These are phyloP conservation scores for Penicilliopsis zonata DNA, from an alignment of 495 filamentous ascomycete genomes.

Conservation along the genomic window DNA sequence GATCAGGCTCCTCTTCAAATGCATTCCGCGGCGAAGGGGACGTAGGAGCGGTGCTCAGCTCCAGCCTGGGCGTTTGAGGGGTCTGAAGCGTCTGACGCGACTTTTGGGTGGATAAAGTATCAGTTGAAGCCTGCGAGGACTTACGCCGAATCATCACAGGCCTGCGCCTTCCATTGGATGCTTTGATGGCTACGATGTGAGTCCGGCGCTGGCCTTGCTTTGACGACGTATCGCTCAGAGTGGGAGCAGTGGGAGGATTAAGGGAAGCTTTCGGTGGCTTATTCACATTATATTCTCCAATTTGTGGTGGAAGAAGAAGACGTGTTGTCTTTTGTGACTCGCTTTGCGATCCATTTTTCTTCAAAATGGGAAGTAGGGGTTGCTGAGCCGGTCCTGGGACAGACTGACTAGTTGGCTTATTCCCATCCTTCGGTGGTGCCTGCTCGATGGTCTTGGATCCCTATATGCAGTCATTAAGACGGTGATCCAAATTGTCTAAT, in stretches of 20 bases:
- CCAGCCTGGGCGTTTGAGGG: too few relatives aligned
- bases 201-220: constrained; percentile 19
- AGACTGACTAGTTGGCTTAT: constrained; percentile 2
- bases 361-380: constrained; percentile 26
- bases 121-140: constrained; percentile 20
- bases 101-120: too few relatives aligned
- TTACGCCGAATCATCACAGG: constrained; percentile 30
- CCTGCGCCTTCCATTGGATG: constrained; percentile 22
- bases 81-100: too few relatives aligned
- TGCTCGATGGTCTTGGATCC: constrained; percentile 2
- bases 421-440: too few relatives aligned
- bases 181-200: constrained; percentile 17
- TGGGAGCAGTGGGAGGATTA: constrained; percentile 5
- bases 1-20: too few relatives aligned
- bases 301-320: constrained; percentile 15
- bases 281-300: constrained; percentile 18
- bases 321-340: constrained; percentile 24
- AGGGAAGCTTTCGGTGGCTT: constrained; percentile 21
- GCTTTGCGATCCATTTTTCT: constrained; percentile 16
- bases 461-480: too few relatives aligned
- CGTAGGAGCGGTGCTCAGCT: too few relatives aligned
- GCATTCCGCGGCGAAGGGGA: too few relatives aligned
- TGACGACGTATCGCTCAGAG: constrained; percentile 2
- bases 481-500: too few relatives aligned
- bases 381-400: constrained; percentile 2